Conservation (phyloP, 169 alveolate genomes). For the Babesia gibsoni region DNA sequence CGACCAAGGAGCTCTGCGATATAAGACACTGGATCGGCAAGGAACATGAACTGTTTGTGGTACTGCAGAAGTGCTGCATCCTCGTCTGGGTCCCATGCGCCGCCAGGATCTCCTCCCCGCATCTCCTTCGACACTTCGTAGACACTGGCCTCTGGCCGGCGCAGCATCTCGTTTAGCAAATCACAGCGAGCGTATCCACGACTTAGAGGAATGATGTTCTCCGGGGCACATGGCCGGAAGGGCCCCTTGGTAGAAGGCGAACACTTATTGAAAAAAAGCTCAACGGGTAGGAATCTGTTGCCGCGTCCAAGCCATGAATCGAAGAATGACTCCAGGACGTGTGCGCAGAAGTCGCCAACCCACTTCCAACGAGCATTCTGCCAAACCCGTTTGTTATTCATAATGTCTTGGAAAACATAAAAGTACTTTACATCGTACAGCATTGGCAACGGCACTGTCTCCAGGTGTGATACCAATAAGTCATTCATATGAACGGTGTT, state of each 20-base stretch:
- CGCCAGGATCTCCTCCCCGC: background rate
- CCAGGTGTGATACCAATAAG: slow-evolving; percentile 47
- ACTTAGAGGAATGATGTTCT: background rate
- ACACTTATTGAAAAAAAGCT: slow-evolving; percentile 47
- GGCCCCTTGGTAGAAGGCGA: slow-evolving; percentile 41
- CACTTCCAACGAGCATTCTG: slow-evolving; percentile 40
- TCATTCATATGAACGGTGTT: slow-evolving; percentile 29
- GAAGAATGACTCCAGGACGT: slow-evolving; percentile 46
- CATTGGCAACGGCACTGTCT: slow-evolving; percentile 33
- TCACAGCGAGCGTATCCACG: slow-evolving; percentile 37
- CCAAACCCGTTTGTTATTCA: slow-evolving; percentile 17
- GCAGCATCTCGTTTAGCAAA: slow-evolving; percentile 18
- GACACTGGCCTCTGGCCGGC: slow-evolving; percentile 14
- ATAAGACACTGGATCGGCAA: slow-evolving; percentile 28
- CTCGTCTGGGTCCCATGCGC: slow-evolving; percentile 35
- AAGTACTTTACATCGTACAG: slow-evolving; percentile 59
- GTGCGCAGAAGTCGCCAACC: slow-evolving; percentile 39
- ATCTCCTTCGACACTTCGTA: slow-evolving; percentile 20
- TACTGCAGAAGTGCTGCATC: slow-evolving; percentile 32
- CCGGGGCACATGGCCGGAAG: slow-evolving; percentile 35
- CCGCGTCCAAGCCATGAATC: slow-evolving; percentile 54
- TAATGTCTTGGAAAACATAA: slow-evolving; percentile 28
- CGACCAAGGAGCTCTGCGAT: slow-evolving; percentile 50
- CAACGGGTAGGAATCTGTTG: slow-evolving; percentile 24
- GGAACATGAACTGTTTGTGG: slow-evolving; percentile 20